phyloP scores from a whole-genome alignment of 2,329 filamentous ascomycete genomes.

The Aureobasidium namibiae region DNA sequence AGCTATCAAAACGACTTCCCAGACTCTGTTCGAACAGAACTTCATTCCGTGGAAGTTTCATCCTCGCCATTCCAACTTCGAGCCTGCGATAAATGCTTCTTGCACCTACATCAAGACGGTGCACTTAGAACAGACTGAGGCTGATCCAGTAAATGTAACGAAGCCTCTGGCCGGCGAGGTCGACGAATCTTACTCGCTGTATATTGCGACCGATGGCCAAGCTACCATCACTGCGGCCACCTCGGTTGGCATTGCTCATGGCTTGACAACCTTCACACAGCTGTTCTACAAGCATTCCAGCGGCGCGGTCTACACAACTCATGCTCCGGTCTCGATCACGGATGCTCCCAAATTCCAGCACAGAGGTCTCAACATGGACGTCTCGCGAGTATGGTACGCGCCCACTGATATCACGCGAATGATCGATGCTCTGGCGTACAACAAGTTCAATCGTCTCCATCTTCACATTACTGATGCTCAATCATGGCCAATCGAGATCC shows the following conservation, averaged over 20 bases:
- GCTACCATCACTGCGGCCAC: slow-evolving; percentile 57
- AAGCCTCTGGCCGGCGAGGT: slow-evolving; percentile 55
- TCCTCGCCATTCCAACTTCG: slow-evolving; percentile 53
- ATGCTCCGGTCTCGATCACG: slow-evolving; percentile 62
- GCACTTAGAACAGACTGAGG: slow-evolving; percentile 50
- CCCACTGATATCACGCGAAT: slow-evolving; percentile 61
- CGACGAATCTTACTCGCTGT: slow-evolving; percentile 69
- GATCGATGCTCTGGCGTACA: slow-evolving; percentile 68
- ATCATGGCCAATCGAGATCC: slow-evolving; percentile 77
- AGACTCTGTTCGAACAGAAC: slow-evolving; percentile 57
- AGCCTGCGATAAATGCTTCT: slow-evolving; percentile 44
- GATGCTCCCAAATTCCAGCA: slow-evolving; percentile 69
- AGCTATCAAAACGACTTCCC: slow-evolving; percentile 47
- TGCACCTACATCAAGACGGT: slow-evolving; percentile 52
- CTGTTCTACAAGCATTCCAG: slow-evolving; percentile 65
- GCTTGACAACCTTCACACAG: slow-evolving; percentile 69
- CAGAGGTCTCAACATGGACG: slow-evolving; percentile 72
- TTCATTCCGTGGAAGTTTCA: slow-evolving; percentile 75
- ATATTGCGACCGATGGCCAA: slow-evolving; percentile 48
- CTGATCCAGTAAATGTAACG: slow-evolving; percentile 47
- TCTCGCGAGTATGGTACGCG: slow-evolving; percentile 63
- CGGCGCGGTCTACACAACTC: slow-evolving; percentile 55
- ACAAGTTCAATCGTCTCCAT: slow-evolving; percentile 77
- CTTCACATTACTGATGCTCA: slow-evolving; percentile 77
- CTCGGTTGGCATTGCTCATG: slow-evolving; percentile 61